Evolutionary conservation across 805 yeast species (phyloP), one percentile per base, ranked within the genome.

Genomic region (Diddensiella santjacobensis): DNA sequence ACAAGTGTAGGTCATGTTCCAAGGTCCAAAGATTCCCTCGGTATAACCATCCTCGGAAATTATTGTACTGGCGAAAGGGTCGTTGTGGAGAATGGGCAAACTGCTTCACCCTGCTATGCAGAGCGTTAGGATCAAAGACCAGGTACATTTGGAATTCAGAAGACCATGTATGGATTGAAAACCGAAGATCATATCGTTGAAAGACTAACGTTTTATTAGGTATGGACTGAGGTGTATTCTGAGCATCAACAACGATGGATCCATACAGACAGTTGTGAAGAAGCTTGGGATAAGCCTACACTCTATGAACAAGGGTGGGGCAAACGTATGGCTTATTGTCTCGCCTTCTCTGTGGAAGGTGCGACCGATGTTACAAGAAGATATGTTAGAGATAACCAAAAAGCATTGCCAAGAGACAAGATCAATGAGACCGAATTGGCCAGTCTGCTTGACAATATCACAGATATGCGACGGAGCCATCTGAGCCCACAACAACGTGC

Each of bases 21-120:
- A 36, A 47, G 0, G 45, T 49, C 1, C 70, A 79, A 13, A 69
- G 87, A 42, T 91, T 88, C 54, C 89, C 96, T 0, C 71, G 98
- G 31, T 84, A 85, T 60, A 83, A 85, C 60, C 77, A 80, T 52
- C 84, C 91, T 0, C 67, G 67, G 0, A 78, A 75, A 50, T 67
- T 91, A 20, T 65, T 91, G 13, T 69, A 77, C 23, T 76, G 83
- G 0, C 69, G 87, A 38, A 61, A 62, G 29, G 98, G 98, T 0
- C 72, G 98, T 42, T 91, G 98, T 66, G 98, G 98, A 0, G 98
- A 91, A 64, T 91, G 96, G 95, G 91, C 90, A 47, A 85, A 86
- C 33, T 40, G 43, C 53, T 89, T 90, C 61, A 74, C 85, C 40
- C 69, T 87, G 30, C 67, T 89, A 1, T 67, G 90, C 46, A 72